phyloP scores from a whole-genome alignment of 495 filamentous ascomycete species.

The Gamarada debralockiae region DNA sequence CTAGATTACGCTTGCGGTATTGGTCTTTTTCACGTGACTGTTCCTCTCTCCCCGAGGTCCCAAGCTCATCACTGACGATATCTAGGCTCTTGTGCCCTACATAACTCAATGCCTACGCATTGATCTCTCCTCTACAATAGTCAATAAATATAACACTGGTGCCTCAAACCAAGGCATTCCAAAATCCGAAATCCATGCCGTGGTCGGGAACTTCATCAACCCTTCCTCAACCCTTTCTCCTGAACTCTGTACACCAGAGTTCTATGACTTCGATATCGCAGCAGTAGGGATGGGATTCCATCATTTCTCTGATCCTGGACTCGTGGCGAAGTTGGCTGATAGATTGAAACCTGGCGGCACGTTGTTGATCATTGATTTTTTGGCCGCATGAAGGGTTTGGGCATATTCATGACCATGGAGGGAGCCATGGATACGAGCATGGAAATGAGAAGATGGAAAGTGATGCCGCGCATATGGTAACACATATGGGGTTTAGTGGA shows the following conservation, averaged over 20 bases:
- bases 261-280: conserved; percentile 25
- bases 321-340: conserved; percentile 27
- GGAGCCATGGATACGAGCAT: too few species aligned
- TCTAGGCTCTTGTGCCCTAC: conserved; percentile 23
- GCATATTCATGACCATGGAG: too few species aligned
- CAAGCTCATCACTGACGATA: background rate
- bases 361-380: conserved; percentile 26
- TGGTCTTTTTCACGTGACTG: conserved; percentile 25
- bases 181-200: conserved; percentile 21
- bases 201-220: conserved; percentile 21
- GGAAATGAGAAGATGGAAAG: background rate
- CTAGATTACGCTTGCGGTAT: conserved; percentile 30
- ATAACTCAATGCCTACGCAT: conserved; percentile 21
- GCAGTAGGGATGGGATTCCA: conserved; percentile 25
- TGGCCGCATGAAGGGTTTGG: conserved; percentile 20
- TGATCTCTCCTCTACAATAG: conserved; percentile 24
- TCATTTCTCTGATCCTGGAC: conserved; percentile 22
- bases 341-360: conserved; percentile 40
- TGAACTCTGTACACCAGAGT: conserved; percentile 6
- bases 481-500: conserved; percentile 22
- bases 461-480: conserved; percentile 19
- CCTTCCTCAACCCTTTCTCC: conserved; percentile 1
- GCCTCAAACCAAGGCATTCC: conserved; percentile 24
- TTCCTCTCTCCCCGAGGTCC: background rate
- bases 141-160: conserved; percentile 21